Evolutionary conservation across 768 basidiomycete genomes (phyloP).

Genomic region (Calocera viscosa): DNA sequence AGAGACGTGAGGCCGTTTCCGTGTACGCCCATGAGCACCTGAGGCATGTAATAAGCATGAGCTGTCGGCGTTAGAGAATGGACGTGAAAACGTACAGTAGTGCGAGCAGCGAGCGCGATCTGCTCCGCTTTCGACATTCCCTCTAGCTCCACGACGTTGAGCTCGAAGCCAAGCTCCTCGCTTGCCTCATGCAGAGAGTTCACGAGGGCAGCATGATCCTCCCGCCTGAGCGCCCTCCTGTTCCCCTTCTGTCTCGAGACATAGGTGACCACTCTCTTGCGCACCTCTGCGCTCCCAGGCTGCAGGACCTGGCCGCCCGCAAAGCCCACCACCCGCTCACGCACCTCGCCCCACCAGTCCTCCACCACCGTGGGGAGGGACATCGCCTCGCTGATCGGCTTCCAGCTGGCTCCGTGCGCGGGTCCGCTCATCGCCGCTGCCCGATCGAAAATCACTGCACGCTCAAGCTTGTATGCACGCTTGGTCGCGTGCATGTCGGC

Average conservation of each 20-base stretch:
- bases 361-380: neutral
- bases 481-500: neutral
- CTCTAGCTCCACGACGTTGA: neutral
- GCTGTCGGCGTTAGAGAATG: no score
- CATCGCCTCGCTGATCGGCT: conserved; percentile 8
- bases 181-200: neutral
- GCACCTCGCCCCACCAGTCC: neutral
- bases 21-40: conserved; percentile 1
- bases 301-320: neutral
- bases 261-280: neutral
- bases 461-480: neutral
- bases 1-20: neutral
- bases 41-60: neutral
- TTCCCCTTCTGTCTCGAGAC: neutral
- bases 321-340: neutral
- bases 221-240: neutral
- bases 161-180: neutral
- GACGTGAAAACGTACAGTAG: neutral
- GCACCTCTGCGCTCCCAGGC: neutral
- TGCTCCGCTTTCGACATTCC: conserved; percentile 2
- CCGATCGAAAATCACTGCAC: neutral
- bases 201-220: neutral
- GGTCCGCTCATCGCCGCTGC: neutral
- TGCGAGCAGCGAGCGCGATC: neutral
- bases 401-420: neutral